Evolutionary conservation across 2,329 filamentous ascomycete species (phyloP).

Genomic region (Trichoderma cornu-damae): DNA sequence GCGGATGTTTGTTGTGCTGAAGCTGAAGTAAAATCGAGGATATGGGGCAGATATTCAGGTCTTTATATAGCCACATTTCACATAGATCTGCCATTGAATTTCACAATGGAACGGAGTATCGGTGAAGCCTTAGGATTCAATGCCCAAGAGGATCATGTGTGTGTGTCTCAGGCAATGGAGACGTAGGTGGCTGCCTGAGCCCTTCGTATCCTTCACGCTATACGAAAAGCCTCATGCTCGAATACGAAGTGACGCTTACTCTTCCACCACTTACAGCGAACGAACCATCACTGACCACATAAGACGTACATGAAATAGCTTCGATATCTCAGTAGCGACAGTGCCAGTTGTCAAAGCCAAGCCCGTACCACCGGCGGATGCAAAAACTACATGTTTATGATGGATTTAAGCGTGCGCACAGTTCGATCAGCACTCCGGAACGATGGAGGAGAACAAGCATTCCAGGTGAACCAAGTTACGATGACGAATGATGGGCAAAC

Average conservation of each 20-base stretch:
- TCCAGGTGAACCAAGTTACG: background rate
- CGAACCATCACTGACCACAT: conserved; percentile 1
- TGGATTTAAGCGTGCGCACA: background rate
- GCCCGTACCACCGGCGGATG: background rate
- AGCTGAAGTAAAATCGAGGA: conserved; percentile 1
- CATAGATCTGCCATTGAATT: background rate
- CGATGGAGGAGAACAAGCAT: background rate
- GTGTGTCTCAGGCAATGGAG: conserved; percentile 4
- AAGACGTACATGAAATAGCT: conserved; percentile 12
- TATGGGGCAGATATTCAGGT: conserved; percentile 1
- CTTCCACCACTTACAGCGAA: conserved; percentile 4
- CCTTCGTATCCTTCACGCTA: conserved; percentile 16
- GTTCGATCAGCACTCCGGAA: conserved; percentile 1
- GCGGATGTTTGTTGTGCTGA: conserved; percentile 8
- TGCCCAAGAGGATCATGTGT: conserved; percentile 2
- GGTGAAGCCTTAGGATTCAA: conserved; percentile 1
- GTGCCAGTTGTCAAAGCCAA: conserved; percentile 4
- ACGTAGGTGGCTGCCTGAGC: conserved; percentile 17
- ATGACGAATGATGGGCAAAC: conserved; percentile 6
- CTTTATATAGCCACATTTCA: conserved; percentile 13
- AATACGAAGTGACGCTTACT: conserved; percentile 17
- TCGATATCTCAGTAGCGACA: background rate
- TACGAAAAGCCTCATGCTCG: conserved; percentile 16
- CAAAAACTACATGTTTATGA: background rate
- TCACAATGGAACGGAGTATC: background rate